These are phyloP conservation scores for Avena sativa DNA, from an alignment of 176 grass and related monocot species.

Conservation along the genomic window DNA sequence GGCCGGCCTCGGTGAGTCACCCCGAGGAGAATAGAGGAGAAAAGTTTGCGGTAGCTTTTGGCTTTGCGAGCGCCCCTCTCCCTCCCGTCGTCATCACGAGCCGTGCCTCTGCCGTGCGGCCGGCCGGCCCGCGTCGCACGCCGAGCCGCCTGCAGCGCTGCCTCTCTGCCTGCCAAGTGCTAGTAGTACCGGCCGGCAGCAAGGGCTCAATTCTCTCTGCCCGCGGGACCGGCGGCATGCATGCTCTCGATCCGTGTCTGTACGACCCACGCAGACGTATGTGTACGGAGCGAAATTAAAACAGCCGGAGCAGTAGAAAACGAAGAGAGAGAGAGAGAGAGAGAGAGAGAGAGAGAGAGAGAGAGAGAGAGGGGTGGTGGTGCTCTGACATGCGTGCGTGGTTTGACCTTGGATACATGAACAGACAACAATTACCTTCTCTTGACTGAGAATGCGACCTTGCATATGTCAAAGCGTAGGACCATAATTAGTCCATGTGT, in stretches of 20 bases:
- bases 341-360: neutral
- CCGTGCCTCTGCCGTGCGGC: neutral
- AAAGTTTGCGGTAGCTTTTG: neutral
- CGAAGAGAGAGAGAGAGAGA: too few species aligned
- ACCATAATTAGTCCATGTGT: neutral
- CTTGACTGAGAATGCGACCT: neutral
- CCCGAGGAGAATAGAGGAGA: neutral
- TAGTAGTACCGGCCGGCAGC: neutral
- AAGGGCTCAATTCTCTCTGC: neutral
- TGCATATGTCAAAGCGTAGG: neutral
- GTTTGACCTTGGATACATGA: constrained; percentile 40
- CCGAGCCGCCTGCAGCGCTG: neutral
- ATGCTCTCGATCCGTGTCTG: neutral
- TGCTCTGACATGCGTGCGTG: neutral
- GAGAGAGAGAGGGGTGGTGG: neutral
- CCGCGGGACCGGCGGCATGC: neutral
- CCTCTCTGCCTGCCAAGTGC: neutral
- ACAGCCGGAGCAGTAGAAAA: too few species aligned
- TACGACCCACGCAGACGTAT: neutral
- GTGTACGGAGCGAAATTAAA: too few species aligned
- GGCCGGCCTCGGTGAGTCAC: neutral
- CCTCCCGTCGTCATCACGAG: constrained; percentile 40
- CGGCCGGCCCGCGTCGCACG: neutral
- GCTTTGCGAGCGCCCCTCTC: neutral
- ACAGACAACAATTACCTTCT: neutral